Evolutionary conservation across 2,329 filamentous ascomycete genomes (phyloP).

Genomic region (Grosmannia huntii): DNA sequence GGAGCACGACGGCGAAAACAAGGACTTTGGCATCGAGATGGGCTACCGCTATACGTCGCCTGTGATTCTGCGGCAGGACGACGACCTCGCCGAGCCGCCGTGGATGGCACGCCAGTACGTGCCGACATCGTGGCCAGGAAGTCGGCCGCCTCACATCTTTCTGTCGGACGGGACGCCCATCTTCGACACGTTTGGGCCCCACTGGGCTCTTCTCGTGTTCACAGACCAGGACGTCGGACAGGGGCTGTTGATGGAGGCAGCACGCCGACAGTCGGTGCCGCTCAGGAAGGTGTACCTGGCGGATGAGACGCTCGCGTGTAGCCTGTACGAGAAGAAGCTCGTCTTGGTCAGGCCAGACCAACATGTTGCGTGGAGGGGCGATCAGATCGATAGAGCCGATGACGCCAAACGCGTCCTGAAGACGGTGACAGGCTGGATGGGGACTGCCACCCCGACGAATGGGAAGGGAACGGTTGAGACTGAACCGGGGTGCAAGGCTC

Average conservation of each 20-base stretch:
- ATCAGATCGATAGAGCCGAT: background rate
- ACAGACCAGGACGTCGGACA: background rate
- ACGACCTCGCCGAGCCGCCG: background rate
- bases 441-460: background rate
- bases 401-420: background rate
- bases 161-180: constrained; percentile 7
- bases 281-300: constrained; percentile 1
- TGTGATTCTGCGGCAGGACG: background rate
- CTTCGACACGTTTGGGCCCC: constrained; percentile 8
- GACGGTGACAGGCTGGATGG: background rate
- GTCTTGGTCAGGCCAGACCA: constrained; percentile 11
- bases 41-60: constrained; percentile 13
- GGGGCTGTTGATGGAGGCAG: background rate
- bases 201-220: constrained; percentile 10
- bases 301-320: constrained; percentile 4
- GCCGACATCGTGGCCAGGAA: constrained; percentile 9
- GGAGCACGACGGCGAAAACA: constrained; percentile 16
- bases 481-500: background rate
- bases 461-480: background rate
- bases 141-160: constrained; percentile 9
- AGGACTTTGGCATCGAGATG: constrained; percentile 16
- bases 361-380: constrained; percentile 10
- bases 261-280: background rate
- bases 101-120: constrained; percentile 4
- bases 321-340: constrained; percentile 5